These are phyloP conservation scores for Mortierella sp. DNA, from an alignment of 371 early-diverging fungal species.

Conservation along the genomic window DNA sequence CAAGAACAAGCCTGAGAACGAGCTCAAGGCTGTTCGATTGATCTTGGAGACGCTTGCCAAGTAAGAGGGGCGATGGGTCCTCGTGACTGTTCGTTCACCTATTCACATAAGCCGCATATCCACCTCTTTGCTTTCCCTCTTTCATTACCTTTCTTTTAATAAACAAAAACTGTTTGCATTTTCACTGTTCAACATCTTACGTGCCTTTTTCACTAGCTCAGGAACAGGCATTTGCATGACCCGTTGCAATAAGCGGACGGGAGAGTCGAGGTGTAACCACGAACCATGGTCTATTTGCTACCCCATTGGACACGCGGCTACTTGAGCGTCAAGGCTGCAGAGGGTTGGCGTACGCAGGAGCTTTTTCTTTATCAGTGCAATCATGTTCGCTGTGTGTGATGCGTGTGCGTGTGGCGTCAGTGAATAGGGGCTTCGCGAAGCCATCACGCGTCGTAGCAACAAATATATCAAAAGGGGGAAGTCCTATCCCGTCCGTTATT, in stretches of 20 bases:
- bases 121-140: neutral
- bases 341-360: no score
- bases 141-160: neutral
- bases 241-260: neutral
- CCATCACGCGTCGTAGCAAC: constrained; percentile 16
- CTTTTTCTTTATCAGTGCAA: no score
- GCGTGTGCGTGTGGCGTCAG: neutral
- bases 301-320: no score
- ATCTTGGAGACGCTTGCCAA: constrained; percentile 40
- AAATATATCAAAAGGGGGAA: neutral
- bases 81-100: no score
- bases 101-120: neutral
- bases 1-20: constrained; percentile 45
- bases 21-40: constrained; percentile 33
- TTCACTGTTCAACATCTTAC: no score
- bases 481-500: no score
- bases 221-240: neutral
- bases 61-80: constrained; percentile 9
- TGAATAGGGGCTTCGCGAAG: constrained; percentile 7
- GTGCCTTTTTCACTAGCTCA: neutral
- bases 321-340: no score
- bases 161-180: neutral
- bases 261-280: neutral
- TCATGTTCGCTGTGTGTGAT: no score
- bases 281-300: constrained; percentile 11